Evolutionary conservation across 2,329 filamentous ascomycete genomes (phyloP), one percentile per base, ranked within the genome.

Genomic region (Sarocladium brachiariae): DNA sequence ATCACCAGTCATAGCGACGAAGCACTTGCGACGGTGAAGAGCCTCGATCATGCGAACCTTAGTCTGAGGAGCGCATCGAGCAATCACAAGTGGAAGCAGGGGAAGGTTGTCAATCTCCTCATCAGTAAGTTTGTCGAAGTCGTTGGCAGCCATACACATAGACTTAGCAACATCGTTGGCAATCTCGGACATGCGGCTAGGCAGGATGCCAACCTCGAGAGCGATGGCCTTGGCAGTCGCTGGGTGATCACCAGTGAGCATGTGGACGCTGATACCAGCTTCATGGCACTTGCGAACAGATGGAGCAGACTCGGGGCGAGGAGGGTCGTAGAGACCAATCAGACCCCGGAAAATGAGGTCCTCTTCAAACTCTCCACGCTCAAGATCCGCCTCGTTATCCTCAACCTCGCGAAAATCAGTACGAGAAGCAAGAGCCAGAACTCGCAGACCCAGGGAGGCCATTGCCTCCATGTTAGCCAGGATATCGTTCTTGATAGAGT

Each of bases 21-120:
- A 87, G 45, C 71, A 74, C 45, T 75, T 74, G 23, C 84, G 77
- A 24, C 84, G 75, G 62, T 87, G 84, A 11, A 87, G 74, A 14
- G 84, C 83, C 55, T 86, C 81, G 55, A 88, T 86, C 84, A 88
- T 87, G 51, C 84, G 76, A 16, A 86, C 83, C 63, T 88, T 88
- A 11, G 84, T 87, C 49, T 78, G 75, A 1, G 85, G 84, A 2
- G 83, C 80, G 58, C 84, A 87, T 23, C 84, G 75, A 31, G 84
- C 83, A 54, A 87, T 82, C 4, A 87, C 84, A 2, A 87, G 70
- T 3, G 84, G 84, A 1, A 87, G 67, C 2, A 83, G 76, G 1
- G 82, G 81, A 8, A 87, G 72, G 10, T 70, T 58, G 55, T 87
- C 84, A 30, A 87, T 79, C 56, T 87, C 73, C 0, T 79, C 74